Base-by-base conservation (phyloP, 2,329 filamentous ascomycete species). In the Fusarium buharicum region DNA sequence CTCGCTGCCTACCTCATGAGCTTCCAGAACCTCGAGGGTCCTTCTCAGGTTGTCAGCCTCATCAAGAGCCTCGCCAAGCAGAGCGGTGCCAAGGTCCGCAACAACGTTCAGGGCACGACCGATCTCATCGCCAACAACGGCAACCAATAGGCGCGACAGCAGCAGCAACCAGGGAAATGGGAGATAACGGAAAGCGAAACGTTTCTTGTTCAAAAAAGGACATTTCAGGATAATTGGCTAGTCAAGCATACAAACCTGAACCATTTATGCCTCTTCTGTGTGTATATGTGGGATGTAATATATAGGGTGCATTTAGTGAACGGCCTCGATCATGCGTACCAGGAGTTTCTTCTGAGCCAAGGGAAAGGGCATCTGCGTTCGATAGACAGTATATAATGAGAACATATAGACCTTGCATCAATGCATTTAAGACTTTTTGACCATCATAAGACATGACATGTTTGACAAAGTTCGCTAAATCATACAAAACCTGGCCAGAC, bases 1-100 rank as follows among this genome's bases (percentile, higher is more conserved):
- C 78, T 91, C 4, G 86, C 86, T 13, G 87, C 87, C 24, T 91
- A 91, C 75, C 76, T 91, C 28, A 86, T 91, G 78, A 69, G 77
- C 48, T 79, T 86, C 50, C 82, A 86, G 75, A 68, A 74, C 49
- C 73, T 87, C 59, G 78, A 73, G 8, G 74, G 75, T 44, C 64
- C 73, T n/a, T 40, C 50, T 16, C 55, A 70, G 22, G 77, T 83
- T 20, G 75, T 72, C 36, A 75, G 69, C 12, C 79, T 86, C 51
- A 82, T 89, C 70, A 82, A 82, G 76, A 72, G 76, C 58, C 80
- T 89, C 22, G 86, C 84, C 38, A 66, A 67, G n/a, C 62, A 71
- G 33, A 79, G 79, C 3, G 79, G 80, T 36, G 80, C 82, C 5
- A 37, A 44, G 6, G 84, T 85, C 50, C 39, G 40, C 30, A 72